Base-by-base conservation (phyloP, 495 filamentous ascomycete species). In the Recurvomyces mirabilis region DNA sequence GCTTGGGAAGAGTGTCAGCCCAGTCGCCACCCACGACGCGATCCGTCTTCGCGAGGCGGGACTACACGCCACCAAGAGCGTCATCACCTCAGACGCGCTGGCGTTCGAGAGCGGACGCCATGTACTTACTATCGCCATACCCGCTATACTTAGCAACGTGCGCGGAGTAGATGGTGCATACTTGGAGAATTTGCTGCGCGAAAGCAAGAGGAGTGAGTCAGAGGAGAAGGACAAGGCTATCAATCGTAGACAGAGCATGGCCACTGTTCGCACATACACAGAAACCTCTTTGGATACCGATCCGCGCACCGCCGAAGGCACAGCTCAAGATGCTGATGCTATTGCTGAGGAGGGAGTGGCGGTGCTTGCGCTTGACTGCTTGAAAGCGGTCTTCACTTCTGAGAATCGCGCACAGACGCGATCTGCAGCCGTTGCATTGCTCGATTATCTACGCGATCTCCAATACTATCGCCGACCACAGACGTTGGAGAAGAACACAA, bases 271-370 rank as follows among this genome's bases (percentile, higher is more conserved):
- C 42, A 89, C 82, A 2, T 68, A 26, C 18, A 38, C 51, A 1
- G 38, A 24, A 70, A 1, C 65, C 11, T 74, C 75, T 24, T 79
- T 82, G 14, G 64, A 66, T 22, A 61, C 69, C 12, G 82, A 86
- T 55, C 77, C 83, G 3, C 71, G 77, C 38, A 71, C 79, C 25
- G 77, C 87, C 17, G 76, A 79, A 7, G 81, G 75, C 34, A 81
- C 81, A 5, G 78, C 82, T 10, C 83, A 77, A 22, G 86, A 93
- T 59, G 83, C 81, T 26, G 88, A 95, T 63, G 80, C 78, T 56
- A 62, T 86, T 43, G 86, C 83, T 0, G 87, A 94, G 61, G 78
- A 93, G 66, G 78, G 87, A 53, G 84, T 85, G n/a, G 78, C 84
- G 23, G 65, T 91, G 5, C 62, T 87, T 46, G 88, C 88, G 5